Conservation (phyloP, 495 filamentous ascomycete species). For the Aspergillus egyptiacus region DNA sequence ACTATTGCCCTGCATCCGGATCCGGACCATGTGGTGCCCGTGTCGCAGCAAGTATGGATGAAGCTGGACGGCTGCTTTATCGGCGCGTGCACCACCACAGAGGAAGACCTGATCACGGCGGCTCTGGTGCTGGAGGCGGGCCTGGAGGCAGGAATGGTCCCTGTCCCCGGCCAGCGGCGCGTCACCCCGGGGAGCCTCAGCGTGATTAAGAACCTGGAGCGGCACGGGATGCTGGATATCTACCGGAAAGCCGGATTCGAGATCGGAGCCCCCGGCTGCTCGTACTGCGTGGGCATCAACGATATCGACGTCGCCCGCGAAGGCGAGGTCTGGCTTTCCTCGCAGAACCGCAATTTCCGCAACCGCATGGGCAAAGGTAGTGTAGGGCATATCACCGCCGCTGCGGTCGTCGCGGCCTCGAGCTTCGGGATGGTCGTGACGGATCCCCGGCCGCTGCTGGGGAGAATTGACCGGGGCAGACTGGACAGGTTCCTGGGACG, state of each 20-base stretch:
- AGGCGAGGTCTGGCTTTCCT: slow-evolving; percentile 42
- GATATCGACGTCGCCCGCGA: slow-evolving; percentile 27
- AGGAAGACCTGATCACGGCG: slow-evolving; percentile 41
- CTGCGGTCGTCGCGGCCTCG: slow-evolving; percentile 38
- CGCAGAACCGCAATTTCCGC: slow-evolving; percentile 44
- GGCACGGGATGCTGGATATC: slow-evolving; percentile 30
- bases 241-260: slow-evolving; percentile 39
- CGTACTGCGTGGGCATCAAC: slow-evolving; percentile 43
- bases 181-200: slow-evolving; percentile 37
- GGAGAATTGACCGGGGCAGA: slow-evolving; percentile 21
- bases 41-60: slow-evolving; percentile 24
- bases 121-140: slow-evolving; percentile 36
- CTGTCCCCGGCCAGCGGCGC: slow-evolving; percentile 28
- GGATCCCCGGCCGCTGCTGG: slow-evolving; percentile 26
- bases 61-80: slow-evolving; percentile 43
- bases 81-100: slow-evolving; percentile 45
- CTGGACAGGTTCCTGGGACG: background rate
- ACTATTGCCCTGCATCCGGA: slow-evolving; percentile 37
- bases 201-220: slow-evolving; percentile 29
- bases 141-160: slow-evolving; percentile 26
- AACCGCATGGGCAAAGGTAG: slow-evolving; percentile 45
- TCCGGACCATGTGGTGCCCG: slow-evolving; percentile 44
- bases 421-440: slow-evolving; percentile 34
- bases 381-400: slow-evolving; percentile 36
- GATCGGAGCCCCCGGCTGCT: slow-evolving; percentile 39